Evolutionary conservation across 805 yeast genomes (phyloP).

Genomic region (Barnettozyma sucrosica): DNA sequence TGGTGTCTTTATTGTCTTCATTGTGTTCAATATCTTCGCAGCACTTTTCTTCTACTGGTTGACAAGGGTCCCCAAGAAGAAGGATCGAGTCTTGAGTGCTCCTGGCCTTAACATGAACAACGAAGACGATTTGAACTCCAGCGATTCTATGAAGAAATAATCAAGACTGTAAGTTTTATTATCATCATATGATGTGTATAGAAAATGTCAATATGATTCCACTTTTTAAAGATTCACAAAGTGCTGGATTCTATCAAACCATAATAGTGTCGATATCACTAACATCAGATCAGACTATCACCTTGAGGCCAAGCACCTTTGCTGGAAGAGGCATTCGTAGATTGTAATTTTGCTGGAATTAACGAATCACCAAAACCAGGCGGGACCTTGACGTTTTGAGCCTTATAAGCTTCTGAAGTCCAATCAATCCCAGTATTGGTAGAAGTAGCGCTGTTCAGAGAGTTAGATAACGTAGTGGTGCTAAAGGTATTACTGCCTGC

Average conservation of each 20-base stretch:
- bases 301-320: constrained; percentile 12
- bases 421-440: constrained; percentile 6
- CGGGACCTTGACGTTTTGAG: constrained; percentile 26
- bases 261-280: background rate
- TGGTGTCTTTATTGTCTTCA: constrained; percentile 46
- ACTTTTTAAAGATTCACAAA: background rate
- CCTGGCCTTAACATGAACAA: background rate
- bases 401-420: constrained; percentile 10
- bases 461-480: background rate
- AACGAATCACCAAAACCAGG: constrained; percentile 38
- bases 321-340: background rate
- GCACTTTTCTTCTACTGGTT: constrained; percentile 44
- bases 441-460: background rate
- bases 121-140: background rate
- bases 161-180: background rate
- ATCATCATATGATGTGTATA: background rate
- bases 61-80: constrained; percentile 68
- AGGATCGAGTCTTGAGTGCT: constrained; percentile 28
- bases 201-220: background rate
- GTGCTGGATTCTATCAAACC: background rate
- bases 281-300: constrained; percentile 14
- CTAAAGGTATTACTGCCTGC: background rate
- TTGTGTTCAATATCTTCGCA: constrained; percentile 34
- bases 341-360: constrained; percentile 28
- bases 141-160: background rate